These are phyloP conservation scores for Schizochytrium sp. DNA, from an alignment of 108 stramenopile genomes.

Conservation along the genomic window DNA sequence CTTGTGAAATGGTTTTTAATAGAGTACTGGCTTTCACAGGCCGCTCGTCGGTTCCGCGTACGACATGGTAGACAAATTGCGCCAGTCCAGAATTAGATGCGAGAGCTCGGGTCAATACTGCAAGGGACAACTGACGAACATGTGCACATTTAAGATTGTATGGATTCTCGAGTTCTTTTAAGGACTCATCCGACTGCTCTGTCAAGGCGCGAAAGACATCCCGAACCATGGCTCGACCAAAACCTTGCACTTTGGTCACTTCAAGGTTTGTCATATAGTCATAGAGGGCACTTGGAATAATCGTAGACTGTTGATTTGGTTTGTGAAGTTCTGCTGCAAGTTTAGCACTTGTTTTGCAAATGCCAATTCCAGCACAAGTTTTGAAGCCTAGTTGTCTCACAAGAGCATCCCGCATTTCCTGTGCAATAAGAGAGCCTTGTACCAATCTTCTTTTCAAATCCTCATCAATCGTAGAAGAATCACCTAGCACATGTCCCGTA, in stretches of 20 bases:
- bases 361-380: constrained; percentile 25
- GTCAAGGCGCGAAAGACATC: neutral
- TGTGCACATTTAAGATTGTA: constrained; percentile 7
- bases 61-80: neutral
- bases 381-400: neutral
- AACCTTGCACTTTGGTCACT: neutral
- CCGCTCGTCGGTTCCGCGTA: constrained; percentile 9
- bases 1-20: constrained; percentile 42
- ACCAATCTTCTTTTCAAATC: neutral
- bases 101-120: neutral
- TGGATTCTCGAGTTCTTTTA: neutral
- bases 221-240: constrained; percentile 21
- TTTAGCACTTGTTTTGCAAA: constrained; percentile 21
- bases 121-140: neutral
- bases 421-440: neutral
- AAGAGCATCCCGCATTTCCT: constrained; percentile 7
- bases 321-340: constrained; percentile 39
- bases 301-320: neutral
- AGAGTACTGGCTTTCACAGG: neutral
- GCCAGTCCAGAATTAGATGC: neutral
- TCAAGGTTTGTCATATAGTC: neutral
- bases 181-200: neutral
- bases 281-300: neutral
- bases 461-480: neutral
- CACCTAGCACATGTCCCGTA: neutral